Evolutionary conservation across 2,329 filamentous ascomycete species (phyloP).

Genomic region (Monilinia laxa): DNA sequence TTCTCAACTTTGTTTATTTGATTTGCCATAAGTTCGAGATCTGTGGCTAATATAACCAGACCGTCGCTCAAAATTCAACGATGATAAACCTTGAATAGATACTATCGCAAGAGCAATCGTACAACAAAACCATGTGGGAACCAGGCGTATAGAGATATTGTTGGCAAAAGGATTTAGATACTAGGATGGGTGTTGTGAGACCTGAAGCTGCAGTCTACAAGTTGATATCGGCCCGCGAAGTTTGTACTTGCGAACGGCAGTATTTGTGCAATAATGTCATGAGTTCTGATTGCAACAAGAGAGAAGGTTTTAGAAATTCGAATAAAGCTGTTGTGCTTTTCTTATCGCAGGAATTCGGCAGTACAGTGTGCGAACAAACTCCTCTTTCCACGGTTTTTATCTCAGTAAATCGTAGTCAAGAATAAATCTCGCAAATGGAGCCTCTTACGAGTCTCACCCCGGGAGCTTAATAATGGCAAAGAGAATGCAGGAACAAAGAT

Average conservation of each 20-base stretch:
- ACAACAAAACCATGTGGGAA: not conserved
- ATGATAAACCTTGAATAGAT: not conserved
- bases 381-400: not conserved
- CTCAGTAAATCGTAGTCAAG: not conserved
- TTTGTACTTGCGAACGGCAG: constrained; percentile 2
- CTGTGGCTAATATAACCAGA: not conserved
- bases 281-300: not conserved
- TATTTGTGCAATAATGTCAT: not conserved
- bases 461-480: not conserved
- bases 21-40: constrained; percentile 2
- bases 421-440: constrained; percentile 2
- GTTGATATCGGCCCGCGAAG: constrained; percentile 8
- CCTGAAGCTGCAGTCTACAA: constrained; percentile 3
- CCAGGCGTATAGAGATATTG: not conserved
- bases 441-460: not conserved
- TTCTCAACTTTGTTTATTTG: not conserved
- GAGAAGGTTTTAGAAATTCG: not conserved
- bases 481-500: constrained; percentile 1
- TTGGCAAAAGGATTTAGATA: not conserved
- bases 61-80: not conserved
- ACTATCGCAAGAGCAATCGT: constrained; percentile 9
- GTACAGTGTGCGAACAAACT: not conserved
- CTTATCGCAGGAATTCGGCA: not conserved
- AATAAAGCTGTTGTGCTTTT: not conserved
- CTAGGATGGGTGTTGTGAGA: constrained; percentile 9